A percentile compares a stretch with the other conserved stretches of the same genome.
These are phyloP conservation scores for Neckera pumila DNA, from an alignment of 225 moss, liverwort and hornwort genomes.

Conservation along the genomic window DNA sequence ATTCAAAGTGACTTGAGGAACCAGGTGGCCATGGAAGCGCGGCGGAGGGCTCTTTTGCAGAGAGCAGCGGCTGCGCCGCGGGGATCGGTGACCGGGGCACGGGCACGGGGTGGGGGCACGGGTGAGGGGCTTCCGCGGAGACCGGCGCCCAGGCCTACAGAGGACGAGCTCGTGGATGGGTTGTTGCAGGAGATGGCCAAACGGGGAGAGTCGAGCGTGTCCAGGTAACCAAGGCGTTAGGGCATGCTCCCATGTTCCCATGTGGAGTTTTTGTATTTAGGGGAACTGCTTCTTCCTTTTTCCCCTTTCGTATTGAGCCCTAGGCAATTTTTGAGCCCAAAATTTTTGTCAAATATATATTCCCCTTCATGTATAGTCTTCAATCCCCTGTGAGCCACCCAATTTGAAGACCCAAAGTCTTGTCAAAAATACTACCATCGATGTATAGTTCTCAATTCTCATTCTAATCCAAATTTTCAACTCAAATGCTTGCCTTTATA, in stretches of 20 bases:
- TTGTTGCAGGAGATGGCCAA: constrained; percentile 21
- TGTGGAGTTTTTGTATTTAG: not conserved
- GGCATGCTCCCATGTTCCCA: not conserved
- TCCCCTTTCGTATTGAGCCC: not conserved
- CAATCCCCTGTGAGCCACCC: too few species aligned
- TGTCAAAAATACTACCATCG: not conserved
- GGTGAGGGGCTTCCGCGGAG: not conserved
- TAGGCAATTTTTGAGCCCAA: not conserved
- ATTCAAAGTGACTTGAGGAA: constrained; percentile 5
- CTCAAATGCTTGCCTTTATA: too few species aligned
- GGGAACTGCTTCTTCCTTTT: not conserved
- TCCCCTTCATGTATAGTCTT: not conserved
- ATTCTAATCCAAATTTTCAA: too few species aligned
- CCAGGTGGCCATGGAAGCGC: constrained; percentile 3
- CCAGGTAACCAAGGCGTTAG: not conserved
- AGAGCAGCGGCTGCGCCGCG: not conserved
- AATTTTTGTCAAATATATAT: not conserved
- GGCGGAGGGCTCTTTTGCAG: not conserved
- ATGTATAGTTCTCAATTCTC: not conserved
- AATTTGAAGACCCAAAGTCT: not conserved
- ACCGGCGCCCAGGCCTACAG: not conserved
- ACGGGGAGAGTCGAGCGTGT: not conserved
- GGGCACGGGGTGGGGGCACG: not conserved
- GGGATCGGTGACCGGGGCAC: not conserved
- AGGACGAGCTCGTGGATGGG: constrained; percentile 12